These are phyloP conservation scores for Cadophora sp. DNA, from an alignment of 2,329 filamentous ascomycete genomes.

Conservation along the genomic window DNA sequence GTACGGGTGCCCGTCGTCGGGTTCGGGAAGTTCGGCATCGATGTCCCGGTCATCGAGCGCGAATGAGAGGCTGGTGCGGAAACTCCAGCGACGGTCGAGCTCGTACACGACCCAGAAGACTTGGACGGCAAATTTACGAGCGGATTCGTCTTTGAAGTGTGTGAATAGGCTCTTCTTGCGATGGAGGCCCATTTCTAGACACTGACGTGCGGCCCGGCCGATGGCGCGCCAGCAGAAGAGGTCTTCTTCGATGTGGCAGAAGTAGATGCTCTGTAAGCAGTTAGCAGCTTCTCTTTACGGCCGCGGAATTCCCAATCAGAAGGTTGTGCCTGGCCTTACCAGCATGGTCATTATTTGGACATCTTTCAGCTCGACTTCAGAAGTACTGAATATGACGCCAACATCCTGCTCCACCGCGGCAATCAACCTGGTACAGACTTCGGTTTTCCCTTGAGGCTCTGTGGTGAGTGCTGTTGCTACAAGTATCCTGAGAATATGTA, in stretches of 20 bases:
- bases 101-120: not conserved
- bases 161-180: not conserved
- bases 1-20: not conserved
- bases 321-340: not conserved
- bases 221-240: not conserved
- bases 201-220: not conserved
- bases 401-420: not conserved
- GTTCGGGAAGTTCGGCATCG: not conserved
- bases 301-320: not conserved
- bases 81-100: constrained; percentile 2
- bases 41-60: constrained; percentile 1
- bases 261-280: not conserved
- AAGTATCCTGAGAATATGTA: not conserved
- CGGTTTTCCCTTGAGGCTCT: not conserved
- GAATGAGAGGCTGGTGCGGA: not conserved
- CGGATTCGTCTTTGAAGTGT: not conserved
- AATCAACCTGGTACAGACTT: not conserved
- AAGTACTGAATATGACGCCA: not conserved
- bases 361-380: not conserved
- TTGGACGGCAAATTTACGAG: not conserved
- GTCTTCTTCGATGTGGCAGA: constrained; percentile 1
- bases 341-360: not conserved
- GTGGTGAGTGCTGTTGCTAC: not conserved
- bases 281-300: not conserved
- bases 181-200: not conserved